Evolutionary conservation across 495 filamentous ascomycete species (phyloP).

Genomic region (Pseudevernia furfuracea): DNA sequence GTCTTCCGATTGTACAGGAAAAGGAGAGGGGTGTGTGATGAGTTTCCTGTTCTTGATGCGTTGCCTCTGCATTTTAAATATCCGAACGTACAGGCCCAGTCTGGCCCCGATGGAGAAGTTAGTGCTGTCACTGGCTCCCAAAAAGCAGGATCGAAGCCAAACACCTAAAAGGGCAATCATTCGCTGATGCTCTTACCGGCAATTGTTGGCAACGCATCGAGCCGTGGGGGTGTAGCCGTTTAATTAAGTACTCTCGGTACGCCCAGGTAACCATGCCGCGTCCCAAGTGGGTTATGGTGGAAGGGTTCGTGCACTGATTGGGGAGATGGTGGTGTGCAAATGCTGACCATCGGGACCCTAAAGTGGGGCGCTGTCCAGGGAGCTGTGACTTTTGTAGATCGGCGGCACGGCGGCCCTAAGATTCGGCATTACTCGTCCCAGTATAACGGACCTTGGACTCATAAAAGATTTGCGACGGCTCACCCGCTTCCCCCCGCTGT

Average conservation of each 20-base stretch:
- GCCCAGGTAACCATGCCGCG: neutral
- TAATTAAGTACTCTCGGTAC: neutral
- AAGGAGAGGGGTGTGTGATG: neutral
- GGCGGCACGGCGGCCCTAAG: conserved; percentile 5
- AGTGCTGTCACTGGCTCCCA: neutral
- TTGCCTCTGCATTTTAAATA: conserved; percentile 3
- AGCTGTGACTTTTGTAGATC: neutral
- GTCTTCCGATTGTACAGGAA: neutral
- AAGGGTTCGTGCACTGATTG: neutral
- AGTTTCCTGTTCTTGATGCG: conserved; percentile 3
- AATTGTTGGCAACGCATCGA: conserved; percentile 6
- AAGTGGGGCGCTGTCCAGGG: neutral
- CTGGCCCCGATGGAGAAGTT: conserved; percentile 4
- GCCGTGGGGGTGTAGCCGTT: conserved; percentile 7
- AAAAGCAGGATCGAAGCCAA: neutral
- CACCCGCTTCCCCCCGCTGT: conserved; percentile 1
- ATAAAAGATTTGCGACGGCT: neutral
- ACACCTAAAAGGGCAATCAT: neutral
- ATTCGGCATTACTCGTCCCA: conserved; percentile 2
- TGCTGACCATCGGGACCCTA: neutral
- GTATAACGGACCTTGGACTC: neutral
- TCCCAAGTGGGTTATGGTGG: neutral
- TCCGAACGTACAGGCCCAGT: neutral
- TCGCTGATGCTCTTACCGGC: conserved; percentile 1
- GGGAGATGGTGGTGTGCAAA: neutral